A percentile compares a stretch with the other conserved stretches of the same genome.
Evolutionary conservation across 352 stramenopile species (phyloP).

Genomic region (Phytophthora lateralis): DNA sequence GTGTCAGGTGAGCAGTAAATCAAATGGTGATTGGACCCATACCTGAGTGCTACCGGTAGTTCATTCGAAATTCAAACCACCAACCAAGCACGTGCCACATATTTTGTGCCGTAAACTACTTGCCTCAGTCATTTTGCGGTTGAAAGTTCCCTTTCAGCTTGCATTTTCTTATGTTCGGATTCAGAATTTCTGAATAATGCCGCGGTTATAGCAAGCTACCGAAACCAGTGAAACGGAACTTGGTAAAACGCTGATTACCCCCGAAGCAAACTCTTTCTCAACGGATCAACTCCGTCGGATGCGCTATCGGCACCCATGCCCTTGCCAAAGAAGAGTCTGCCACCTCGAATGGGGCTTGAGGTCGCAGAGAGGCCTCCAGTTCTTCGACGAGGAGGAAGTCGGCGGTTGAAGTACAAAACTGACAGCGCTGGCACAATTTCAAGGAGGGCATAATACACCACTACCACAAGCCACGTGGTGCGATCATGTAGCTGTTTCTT

Average conservation of each 20-base stretch:
- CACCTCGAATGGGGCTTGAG: constrained; percentile 46
- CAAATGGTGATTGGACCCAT: not conserved
- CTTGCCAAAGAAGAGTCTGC: constrained; percentile 60
- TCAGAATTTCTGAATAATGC: not conserved
- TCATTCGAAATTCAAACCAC: constrained; percentile 2
- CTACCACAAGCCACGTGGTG: constrained; percentile 79
- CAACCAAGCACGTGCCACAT: not conserved
- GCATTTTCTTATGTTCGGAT: constrained; percentile 1
- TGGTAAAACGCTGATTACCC: constrained; percentile 19
- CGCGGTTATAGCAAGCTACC: not conserved
- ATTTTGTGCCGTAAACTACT: not conserved
- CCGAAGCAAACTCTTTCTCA: constrained; percentile 61
- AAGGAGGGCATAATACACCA: constrained; percentile 82
- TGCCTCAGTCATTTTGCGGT: not conserved
- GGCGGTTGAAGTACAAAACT: constrained; percentile 86
- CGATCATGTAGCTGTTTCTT: constrained; percentile 75
- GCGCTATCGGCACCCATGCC: constrained; percentile 28
- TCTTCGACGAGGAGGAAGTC: constrained; percentile 56
- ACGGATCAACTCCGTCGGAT: constrained; percentile 29
- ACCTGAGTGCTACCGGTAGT: not conserved
- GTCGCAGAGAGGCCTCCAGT: constrained; percentile 35
- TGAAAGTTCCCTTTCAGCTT: not conserved
- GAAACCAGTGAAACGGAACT: not conserved
- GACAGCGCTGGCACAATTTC: constrained; percentile 81
- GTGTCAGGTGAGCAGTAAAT: constrained; percentile 64